Base-by-base conservation (phyloP, 441 rosid genomes). In the Erysimum cheiri region DNA sequence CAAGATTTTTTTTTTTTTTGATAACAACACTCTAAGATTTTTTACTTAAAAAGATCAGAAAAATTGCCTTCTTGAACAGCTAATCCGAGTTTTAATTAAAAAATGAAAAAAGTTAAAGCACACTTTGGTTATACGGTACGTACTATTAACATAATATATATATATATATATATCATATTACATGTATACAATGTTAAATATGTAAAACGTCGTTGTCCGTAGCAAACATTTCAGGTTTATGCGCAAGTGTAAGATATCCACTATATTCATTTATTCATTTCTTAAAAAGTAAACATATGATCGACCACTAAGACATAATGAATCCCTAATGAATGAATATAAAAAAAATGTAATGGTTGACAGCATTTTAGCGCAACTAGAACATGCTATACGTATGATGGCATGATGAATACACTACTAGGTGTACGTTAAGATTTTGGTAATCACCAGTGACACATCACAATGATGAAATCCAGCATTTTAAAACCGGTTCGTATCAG, bases 381-480 rank as follows among this genome's bases (percentile, higher is more conserved):
- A 12, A 52, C 19, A 60, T 24, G 32, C 19, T 39, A 22, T 22
- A 62, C 46, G 56, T 57, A 7, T 71, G 39, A 15, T 48, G 33
- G 32, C 56, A 32, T 47, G 36, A 59, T 59, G 24, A 24, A 50
- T 66, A 58, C 3, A 58, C 24, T 59, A 66, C 14, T 26, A 54
- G 3, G 63, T 65, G 55, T 73, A 31, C 39, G 53, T 65, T 50
- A 66, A 8, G 77, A 72, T 71, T 43, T 55, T 63, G 58, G 58
- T 64, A 19, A 64, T 47, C 65, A 72, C 65, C 54, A 64, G 19
- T 48, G 54, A 64, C 65, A 39, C 66, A 56, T 46, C 64, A 56
- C 14, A 54, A 60, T 52, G 68, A 67, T 67, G 26, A 59, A 40
- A 14, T 73, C 68, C 72, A 73, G 62, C 69, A 24, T 22, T 22